Percentiles rank a stretch among this genome's conserved stretches.
These are phyloP conservation scores for Neurospora sp. DNA, from an alignment of 495 filamentous ascomycete genomes.

Conservation along the genomic window DNA sequence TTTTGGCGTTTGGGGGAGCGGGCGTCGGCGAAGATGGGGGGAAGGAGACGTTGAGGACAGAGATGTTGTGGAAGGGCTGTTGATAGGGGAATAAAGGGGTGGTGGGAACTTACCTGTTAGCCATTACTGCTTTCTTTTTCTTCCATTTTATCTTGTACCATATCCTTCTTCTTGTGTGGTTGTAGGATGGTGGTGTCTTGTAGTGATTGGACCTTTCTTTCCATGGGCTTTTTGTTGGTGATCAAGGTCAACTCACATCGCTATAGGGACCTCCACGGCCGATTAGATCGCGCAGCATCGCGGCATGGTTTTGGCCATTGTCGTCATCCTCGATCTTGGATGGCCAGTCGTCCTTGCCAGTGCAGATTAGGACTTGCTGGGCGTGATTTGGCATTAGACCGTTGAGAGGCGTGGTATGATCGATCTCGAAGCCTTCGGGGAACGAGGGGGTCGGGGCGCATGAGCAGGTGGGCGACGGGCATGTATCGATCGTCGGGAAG, in stretches of 20 bases:
- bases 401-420: constrained; percentile 55
- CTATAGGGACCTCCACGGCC: constrained; percentile 55
- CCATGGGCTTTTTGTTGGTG: background rate
- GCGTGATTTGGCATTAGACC: constrained; percentile 70
- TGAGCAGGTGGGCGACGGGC: constrained; percentile 60
- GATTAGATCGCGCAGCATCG: constrained; percentile 57
- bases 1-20: constrained; percentile 26
- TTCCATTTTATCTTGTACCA: background rate
- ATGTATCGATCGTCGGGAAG: constrained; percentile 48
- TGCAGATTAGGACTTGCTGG: constrained; percentile 74
- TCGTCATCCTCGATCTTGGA: constrained; percentile 53
- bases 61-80: constrained; percentile 72
- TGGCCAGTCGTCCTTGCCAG: constrained; percentile 71
- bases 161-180: background rate
- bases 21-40: constrained; percentile 31
- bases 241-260: constrained; percentile 46
- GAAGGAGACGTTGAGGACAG: constrained; percentile 64
- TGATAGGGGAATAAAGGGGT: background rate
- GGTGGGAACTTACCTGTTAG: constrained; percentile 3
- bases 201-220: background rate
- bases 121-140: constrained; percentile 8
- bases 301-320: constrained; percentile 51
- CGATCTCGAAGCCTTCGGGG: constrained; percentile 65
- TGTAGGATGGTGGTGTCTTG: background rate
- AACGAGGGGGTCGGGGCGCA: constrained; percentile 56